Evolutionary conservation across 352 stramenopile genomes (phyloP), one percentile per base, ranked within the genome.

Genomic region (Halophytophthora polymorphica): DNA sequence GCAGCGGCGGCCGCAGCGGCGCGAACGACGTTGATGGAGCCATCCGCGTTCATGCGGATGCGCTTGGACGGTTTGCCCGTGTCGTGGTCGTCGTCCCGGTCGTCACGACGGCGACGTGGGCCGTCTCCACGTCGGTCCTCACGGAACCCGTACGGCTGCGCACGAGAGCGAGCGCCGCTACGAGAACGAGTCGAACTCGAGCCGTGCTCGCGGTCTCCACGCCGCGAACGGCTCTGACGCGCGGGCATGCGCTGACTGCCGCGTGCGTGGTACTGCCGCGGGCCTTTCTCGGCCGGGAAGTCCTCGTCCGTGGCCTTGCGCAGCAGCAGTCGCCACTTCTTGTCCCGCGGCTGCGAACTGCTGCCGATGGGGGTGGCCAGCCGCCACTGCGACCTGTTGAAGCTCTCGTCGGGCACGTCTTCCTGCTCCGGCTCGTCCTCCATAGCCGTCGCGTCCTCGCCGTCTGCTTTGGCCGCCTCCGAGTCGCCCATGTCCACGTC

Each of bases 261-360:
- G n/a, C 80, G 77, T 23, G 81, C 69, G 50, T 91, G 80, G 64
- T 91, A 91, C 55, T 75, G 72, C 53, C 88, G 88, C 34, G 74
- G 61, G 10, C 69, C 56, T 56, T 93, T 93, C 58, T 93, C 83
- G 0, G 83, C 63, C 21, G 83, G 83, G 51, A 93, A 91, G 43
- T 93, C 83, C 18, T 91, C 76, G 28, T 73, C 64, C 1, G 80
- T 93, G 6, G 83, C 83, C 23, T 71, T 74, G 38, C 83, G 80
- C 45, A 93, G 45, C 19, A 93, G 53, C 18, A 93, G 14, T 6
- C 83, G 73, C 83, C 83, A 93, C 31, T 69, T 75, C 60, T 88
- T 87, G 59, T 73, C 43, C 15, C 61, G 61, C 38, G 64, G 43
- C 47, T 85, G 73, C 47, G 73, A 56, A 13, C 69, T 65, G 45